Conservation (phyloP, 2,329 filamentous ascomycete genomes). For the Neonectria coccinea region DNA sequence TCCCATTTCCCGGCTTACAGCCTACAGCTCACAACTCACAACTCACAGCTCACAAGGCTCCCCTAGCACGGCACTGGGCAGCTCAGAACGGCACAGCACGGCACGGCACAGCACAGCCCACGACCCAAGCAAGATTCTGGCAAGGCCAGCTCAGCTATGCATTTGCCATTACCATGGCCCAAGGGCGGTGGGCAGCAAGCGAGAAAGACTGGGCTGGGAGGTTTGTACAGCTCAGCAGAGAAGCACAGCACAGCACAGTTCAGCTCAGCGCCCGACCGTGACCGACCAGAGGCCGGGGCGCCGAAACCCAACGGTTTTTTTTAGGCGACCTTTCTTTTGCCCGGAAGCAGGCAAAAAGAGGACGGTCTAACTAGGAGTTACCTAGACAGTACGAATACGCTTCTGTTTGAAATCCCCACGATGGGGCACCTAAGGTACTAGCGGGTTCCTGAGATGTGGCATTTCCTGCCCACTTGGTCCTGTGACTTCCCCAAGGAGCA, state of each 20-base stretch:
- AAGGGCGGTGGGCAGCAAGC: neutral
- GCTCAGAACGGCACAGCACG: conserved; percentile 9
- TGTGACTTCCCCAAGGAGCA: neutral
- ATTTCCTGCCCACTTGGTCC: neutral
- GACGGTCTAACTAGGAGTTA: no score
- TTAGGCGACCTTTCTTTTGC: neutral
- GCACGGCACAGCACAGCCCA: conserved; percentile 21
- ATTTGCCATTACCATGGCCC: conserved; percentile 11
- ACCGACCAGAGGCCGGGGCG: neutral
- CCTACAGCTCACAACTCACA: neutral
- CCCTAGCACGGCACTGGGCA: conserved; percentile 1
- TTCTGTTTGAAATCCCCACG: neutral
- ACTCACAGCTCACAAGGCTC: conserved; percentile 7
- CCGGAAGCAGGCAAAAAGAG: neutral
- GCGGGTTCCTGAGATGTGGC: neutral
- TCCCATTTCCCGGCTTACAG: conserved; percentile 4
- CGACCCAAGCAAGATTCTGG: conserved; percentile 16
- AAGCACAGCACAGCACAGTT: conserved; percentile 17
- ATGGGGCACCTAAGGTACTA: neutral
- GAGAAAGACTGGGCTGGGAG: conserved; percentile 18
- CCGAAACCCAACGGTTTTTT: conserved; percentile 17
- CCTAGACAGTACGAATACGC: neutral
- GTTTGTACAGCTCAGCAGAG: conserved; percentile 24
- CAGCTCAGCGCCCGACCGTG: conserved; percentile 14
- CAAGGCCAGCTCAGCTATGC: conserved; percentile 23